phyloP scores from a whole-genome alignment of 2,329 filamentous ascomycete genomes.

The Tolypocladium endophyticum region DNA sequence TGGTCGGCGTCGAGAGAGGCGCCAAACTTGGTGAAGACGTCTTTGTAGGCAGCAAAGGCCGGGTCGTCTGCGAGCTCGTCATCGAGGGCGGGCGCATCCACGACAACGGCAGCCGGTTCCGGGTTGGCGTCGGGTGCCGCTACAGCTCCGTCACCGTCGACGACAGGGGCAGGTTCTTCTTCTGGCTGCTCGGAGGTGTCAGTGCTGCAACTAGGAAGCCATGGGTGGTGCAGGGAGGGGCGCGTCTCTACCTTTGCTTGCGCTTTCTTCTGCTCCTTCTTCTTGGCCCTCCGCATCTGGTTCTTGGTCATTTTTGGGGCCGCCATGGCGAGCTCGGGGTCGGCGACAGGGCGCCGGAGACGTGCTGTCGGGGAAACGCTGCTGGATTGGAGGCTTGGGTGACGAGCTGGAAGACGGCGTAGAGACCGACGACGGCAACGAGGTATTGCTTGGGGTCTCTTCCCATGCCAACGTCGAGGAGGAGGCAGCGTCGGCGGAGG shows the following conservation, averaged over 20 bases:
- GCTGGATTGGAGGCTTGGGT: constrained; percentile 22
- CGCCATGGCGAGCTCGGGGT: constrained; percentile 39
- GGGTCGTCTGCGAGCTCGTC: constrained; percentile 60
- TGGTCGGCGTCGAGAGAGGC: constrained; percentile 52
- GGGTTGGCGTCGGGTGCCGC: neutral
- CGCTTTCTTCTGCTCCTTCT: constrained; percentile 79
- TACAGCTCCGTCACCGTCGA: neutral
- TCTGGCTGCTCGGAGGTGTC: neutral
- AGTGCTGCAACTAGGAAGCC: neutral
- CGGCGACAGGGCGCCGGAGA: constrained; percentile 14
- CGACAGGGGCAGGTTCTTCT: neutral
- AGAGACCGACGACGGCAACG: constrained; percentile 20
- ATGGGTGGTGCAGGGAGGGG: neutral
- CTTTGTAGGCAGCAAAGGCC: constrained; percentile 72
- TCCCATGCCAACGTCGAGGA: constrained; percentile 15
- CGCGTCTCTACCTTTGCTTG: constrained; percentile 37
- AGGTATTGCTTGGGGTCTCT: constrained; percentile 27
- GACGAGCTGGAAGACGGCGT: constrained; percentile 25
- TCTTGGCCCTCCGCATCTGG: constrained; percentile 83
- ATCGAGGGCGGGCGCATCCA: constrained; percentile 41
- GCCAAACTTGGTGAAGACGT: constrained; percentile 73
- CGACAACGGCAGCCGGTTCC: constrained; percentile 17
- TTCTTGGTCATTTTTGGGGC: constrained; percentile 79
- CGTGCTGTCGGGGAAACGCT: constrained; percentile 12
- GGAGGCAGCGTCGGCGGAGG: neutral